These are phyloP conservation scores for Lanzia echinophila DNA, from an alignment of 2,329 filamentous ascomycete genomes.

Conservation along the genomic window DNA sequence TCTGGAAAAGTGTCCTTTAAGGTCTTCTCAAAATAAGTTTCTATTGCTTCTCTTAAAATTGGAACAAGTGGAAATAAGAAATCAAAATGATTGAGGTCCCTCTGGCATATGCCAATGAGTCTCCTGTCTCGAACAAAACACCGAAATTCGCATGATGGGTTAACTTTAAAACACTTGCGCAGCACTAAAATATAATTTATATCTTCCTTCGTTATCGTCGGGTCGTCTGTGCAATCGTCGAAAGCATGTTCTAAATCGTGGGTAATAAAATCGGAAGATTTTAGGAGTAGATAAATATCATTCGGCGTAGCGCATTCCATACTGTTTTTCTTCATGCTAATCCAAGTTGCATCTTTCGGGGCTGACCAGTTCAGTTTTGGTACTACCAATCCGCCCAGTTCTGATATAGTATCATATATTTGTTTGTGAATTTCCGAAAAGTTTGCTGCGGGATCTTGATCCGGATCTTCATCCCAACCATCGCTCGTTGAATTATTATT, in stretches of 20 bases:
- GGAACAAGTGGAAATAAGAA: slow-evolving; percentile 64
- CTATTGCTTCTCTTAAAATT: slow-evolving; percentile 61
- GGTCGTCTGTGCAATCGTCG: slow-evolving; percentile 53
- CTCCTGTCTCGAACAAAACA: slow-evolving; percentile 84
- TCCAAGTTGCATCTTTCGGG: slow-evolving; percentile 94
- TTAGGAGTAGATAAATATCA: slow-evolving; percentile 89
- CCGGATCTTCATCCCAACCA: slow-evolving; percentile 42
- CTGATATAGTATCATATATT: slow-evolving; percentile 70
- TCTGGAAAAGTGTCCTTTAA: slow-evolving; percentile 77
- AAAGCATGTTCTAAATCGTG: slow-evolving; percentile 94
- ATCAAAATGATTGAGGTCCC: slow-evolving; percentile 84
- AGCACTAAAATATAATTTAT: slow-evolving; percentile 59
- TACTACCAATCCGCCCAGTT: slow-evolving; percentile 77
- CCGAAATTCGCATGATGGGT: slow-evolving; percentile 87
- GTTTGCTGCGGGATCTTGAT: slow-evolving; percentile 25
- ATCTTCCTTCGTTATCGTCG: slow-evolving; percentile 30
- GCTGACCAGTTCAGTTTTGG: slow-evolving; percentile 98
- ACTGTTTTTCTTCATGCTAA: slow-evolving; percentile 74
- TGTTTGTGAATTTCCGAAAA: slow-evolving; percentile 68
- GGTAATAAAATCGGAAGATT: slow-evolving; percentile 89
- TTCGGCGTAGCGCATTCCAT: slow-evolving; percentile 85
- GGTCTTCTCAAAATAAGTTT: slow-evolving; percentile 68
- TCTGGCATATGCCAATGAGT: slow-evolving; percentile 77
- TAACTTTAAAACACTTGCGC: slow-evolving; percentile 79
- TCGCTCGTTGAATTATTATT: slow-evolving; percentile 45